Evolutionary conservation across 2,329 filamentous ascomycete genomes (phyloP).

Genomic region (Aspergillus sp.): DNA sequence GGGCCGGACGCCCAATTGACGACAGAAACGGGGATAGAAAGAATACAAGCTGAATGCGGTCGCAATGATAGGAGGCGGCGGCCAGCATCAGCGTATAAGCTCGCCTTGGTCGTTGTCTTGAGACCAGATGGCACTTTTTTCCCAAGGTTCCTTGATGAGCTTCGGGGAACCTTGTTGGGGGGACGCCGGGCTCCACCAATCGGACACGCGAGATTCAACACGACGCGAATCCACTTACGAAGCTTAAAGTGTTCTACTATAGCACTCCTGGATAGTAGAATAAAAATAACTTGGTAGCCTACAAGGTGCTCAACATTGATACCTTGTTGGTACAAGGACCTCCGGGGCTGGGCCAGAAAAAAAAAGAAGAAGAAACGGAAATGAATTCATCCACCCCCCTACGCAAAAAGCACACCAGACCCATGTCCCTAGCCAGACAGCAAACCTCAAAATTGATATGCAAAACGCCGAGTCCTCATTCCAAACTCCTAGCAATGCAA

Average conservation of each 20-base stretch:
- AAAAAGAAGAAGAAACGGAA: no score
- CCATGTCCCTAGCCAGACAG: not conserved
- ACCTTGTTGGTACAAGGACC: not conserved
- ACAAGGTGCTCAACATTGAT: not conserved
- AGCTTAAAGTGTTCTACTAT: constrained; percentile 6
- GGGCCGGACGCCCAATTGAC: not conserved
- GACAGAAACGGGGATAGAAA: constrained; percentile 9
- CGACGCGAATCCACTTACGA: constrained; percentile 8
- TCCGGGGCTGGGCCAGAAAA: not conserved
- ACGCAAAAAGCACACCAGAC: not conserved
- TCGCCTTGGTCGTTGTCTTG: not conserved
- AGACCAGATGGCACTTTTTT: constrained; percentile 17
- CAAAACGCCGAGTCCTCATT: not conserved
- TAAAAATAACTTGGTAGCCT: not conserved
- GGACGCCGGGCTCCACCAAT: constrained; percentile 18
- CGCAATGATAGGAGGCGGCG: not conserved
- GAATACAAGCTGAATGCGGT: constrained; percentile 9
- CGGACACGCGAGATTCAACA: constrained; percentile 11
- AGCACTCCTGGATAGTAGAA: not conserved
- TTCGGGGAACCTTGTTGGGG: constrained; percentile 20
- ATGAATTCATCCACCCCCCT: not conserved
- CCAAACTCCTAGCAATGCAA: constrained; percentile 2
- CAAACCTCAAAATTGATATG: not conserved
- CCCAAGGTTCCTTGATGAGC: constrained; percentile 5
- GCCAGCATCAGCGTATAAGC: not conserved